phyloP scores from a whole-genome alignment of 1,284 basidiomycete genomes.

The Ustilago loliicola region DNA sequence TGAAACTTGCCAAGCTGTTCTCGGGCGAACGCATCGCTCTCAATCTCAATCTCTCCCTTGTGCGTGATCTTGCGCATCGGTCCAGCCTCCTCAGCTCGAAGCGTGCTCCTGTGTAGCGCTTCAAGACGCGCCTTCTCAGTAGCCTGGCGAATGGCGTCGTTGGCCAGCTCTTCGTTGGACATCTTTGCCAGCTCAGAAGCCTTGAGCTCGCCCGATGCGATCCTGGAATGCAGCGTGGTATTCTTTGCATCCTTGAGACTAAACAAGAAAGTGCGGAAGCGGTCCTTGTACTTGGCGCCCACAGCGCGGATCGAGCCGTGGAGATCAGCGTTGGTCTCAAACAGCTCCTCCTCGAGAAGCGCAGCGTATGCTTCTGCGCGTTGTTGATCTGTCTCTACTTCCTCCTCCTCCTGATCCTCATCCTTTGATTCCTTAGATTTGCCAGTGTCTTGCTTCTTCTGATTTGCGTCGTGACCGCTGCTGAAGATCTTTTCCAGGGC shows the following conservation, averaged over 20 bases:
- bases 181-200: slow-evolving; percentile 60
- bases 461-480: background rate
- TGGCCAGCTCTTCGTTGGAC: slow-evolving; percentile 66
- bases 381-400: slow-evolving; percentile 16
- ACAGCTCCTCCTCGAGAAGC: slow-evolving; percentile 54
- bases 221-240: slow-evolving; percentile 60
- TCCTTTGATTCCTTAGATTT: background rate
- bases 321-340: slow-evolving; percentile 47
- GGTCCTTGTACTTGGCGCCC: slow-evolving; percentile 61
- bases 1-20: slow-evolving; percentile 40
- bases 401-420: background rate
- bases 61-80: slow-evolving; percentile 69
- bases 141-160: slow-evolving; percentile 63
- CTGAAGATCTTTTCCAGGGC: slow-evolving; percentile 37
- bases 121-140: slow-evolving; percentile 65
- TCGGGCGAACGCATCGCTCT: slow-evolving; percentile 48
- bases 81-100: slow-evolving; percentile 55
- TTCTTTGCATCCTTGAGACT: slow-evolving; percentile 68
- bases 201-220: slow-evolving; percentile 57
- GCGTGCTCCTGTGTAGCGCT: slow-evolving; percentile 60
- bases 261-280: slow-evolving; percentile 67
- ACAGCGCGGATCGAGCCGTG: slow-evolving; percentile 30
- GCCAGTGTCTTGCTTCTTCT: background rate
- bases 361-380: slow-evolving; percentile 37
- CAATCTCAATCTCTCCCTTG: slow-evolving; percentile 70